Evolutionary conservation across 2,329 filamentous ascomycete species (phyloP).

Genomic region (Botrytis byssoidea): DNA sequence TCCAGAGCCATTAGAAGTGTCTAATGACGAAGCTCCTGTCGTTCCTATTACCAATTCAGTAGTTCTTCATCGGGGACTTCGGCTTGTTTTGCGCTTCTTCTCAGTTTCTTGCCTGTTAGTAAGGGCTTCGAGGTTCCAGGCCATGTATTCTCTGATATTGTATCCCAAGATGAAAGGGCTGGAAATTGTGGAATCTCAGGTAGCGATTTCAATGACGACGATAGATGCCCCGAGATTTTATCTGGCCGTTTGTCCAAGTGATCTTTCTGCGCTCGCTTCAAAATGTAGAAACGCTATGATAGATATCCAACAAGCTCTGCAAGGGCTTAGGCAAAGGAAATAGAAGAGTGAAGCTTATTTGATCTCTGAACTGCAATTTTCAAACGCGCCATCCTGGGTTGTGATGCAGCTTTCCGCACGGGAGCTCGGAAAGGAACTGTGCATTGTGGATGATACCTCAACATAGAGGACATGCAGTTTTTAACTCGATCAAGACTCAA

Average conservation of each 20-base stretch:
- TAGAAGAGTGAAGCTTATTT: background rate
- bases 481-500: background rate
- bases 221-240: background rate
- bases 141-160: background rate
- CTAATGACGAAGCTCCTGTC: too few species aligned
- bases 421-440: background rate
- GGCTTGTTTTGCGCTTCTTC: background rate
- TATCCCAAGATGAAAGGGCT: background rate
- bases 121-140: too few species aligned
- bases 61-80: too few species aligned
- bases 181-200: background rate
- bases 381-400: background rate
- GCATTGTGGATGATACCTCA: background rate
- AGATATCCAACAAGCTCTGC: background rate
- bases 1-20: background rate
- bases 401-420: background rate
- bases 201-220: background rate
- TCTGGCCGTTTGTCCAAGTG: background rate
- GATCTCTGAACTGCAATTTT: background rate
- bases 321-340: background rate
- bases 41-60: background rate
- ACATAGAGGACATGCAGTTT: background rate
- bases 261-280: background rate
- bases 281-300: background rate
- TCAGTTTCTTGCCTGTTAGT: background rate